These are phyloP conservation scores for Epichloe hybrida DNA, from an alignment of 2,329 filamentous ascomycete genomes.

Conservation along the genomic window DNA sequence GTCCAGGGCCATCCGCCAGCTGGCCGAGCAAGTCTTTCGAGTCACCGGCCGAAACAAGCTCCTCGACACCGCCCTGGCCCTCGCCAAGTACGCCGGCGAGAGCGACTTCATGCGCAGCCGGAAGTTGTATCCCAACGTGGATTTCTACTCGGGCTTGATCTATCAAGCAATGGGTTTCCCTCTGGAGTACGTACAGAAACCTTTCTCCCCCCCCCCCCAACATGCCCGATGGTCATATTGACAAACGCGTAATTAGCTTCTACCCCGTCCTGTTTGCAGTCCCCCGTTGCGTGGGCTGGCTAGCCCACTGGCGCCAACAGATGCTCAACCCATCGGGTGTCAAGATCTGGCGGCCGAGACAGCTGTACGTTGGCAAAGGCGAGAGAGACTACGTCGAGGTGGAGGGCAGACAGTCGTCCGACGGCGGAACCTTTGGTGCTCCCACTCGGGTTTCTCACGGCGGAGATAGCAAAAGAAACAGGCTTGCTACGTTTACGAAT, in stretches of 20 bases:
- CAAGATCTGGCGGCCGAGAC: conserved; percentile 37
- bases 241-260: conserved; percentile 17
- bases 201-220: neutral
- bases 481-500: conserved; percentile 26
- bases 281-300: conserved; percentile 34
- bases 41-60: conserved; percentile 37
- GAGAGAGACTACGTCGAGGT: conserved; percentile 30
- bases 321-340: conserved; percentile 31
- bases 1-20: conserved; percentile 32
- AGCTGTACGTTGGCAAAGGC: conserved; percentile 32
- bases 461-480: conserved; percentile 28
- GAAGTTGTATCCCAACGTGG: conserved; percentile 37
- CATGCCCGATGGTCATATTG: too few relatives aligned
- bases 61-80: conserved; percentile 32
- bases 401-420: conserved; percentile 17
- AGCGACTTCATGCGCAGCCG: conserved; percentile 35
- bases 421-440: conserved; percentile 19
- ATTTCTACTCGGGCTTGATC: conserved; percentile 38
- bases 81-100: conserved; percentile 31
- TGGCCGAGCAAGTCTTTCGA: conserved; percentile 35
- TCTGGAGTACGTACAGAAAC: conserved; percentile 22
- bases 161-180: conserved; percentile 41
- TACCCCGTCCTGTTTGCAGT: conserved; percentile 38
- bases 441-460: conserved; percentile 25
- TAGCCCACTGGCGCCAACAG: conserved; percentile 38